Evolutionary conservation across 2,329 filamentous ascomycete genomes (phyloP), one percentile per base, ranked within the genome.

Genomic region (Aspergillus fumigatiaffinis): DNA sequence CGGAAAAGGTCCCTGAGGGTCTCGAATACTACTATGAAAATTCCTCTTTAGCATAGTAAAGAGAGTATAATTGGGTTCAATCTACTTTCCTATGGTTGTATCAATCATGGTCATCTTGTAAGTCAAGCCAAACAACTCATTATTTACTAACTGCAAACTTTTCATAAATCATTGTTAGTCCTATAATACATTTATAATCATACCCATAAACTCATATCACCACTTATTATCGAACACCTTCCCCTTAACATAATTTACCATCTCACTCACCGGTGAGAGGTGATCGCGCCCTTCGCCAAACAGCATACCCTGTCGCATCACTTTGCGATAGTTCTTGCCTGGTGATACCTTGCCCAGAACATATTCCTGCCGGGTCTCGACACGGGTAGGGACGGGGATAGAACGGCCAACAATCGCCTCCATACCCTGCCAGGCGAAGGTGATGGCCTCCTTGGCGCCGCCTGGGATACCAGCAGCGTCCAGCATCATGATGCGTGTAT

Each of bases 391-490:
- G 8, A 86, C 80, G 1, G 79, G 80, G 50, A 85, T 82, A 28
- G 76, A 79, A 17, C 83, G 75, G 7, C 81, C 82, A 0, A 84
- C 77, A 17, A 86, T 66, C 1, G 82, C 81, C 66, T 86, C 83
- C 78, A 87, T 82, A 2, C 79, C 83, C 68, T 85, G 82, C 79
- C 82, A 84, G 3, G 84, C 83, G 65, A 86, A 85, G 1, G 79
- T 83, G 52, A 84, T 76, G 4, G 83, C 82, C 66, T 87, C 84
- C 68, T 86, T 86, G 2, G 84, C 83, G 35, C 79, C 80, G 1
- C 72, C 80, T 0, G 82, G 81, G 51, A 87, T 78, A 4, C 83
- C 83, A 2, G 82, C 82, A 50, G 82, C 82, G 60, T 86, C 82
- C 6, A 86, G 73, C 76, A 83, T 82, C 14, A 78, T 71, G 48